Percentiles rank a stretch among this genome's conserved stretches.
These are phyloP conservation scores for Penicillium turbatum DNA, from an alignment of 495 filamentous ascomycete genomes.

Conservation along the genomic window DNA sequence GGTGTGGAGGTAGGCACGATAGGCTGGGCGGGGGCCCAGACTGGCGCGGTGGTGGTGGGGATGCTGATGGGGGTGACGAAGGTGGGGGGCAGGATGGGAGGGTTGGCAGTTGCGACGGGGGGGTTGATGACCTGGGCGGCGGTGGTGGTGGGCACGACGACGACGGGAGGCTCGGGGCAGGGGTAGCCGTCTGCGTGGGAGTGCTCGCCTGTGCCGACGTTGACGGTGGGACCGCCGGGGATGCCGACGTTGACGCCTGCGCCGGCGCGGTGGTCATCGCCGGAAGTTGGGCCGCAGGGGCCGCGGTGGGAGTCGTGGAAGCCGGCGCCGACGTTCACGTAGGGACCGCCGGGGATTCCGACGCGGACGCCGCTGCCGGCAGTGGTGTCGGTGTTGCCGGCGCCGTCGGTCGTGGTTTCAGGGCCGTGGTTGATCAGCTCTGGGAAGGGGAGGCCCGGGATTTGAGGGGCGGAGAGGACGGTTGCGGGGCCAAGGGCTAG, in stretches of 20 bases:
- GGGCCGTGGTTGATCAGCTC: slow-evolving; percentile 11
- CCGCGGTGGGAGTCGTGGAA: slow-evolving; percentile 15
- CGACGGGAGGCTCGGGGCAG: slow-evolving; percentile 18
- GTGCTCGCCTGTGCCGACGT: slow-evolving; percentile 20
- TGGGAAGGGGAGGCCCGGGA: slow-evolving; percentile 13
- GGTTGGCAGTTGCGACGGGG: background rate
- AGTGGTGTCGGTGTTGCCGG: slow-evolving; percentile 26
- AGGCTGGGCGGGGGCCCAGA: slow-evolving; percentile 9
- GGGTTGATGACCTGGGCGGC: background rate
- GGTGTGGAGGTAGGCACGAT: slow-evolving; percentile 16
- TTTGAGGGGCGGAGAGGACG: slow-evolving; percentile 32
- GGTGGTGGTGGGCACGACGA: background rate
- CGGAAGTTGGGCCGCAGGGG: slow-evolving; percentile 19
- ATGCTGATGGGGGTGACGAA: slow-evolving; percentile 20
- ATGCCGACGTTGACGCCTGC: slow-evolving; percentile 25
- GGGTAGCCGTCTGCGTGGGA: slow-evolving; percentile 19
- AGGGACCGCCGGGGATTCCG: slow-evolving; percentile 30
- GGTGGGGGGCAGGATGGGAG: slow-evolving; percentile 11
- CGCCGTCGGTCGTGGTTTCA: slow-evolving; percentile 10
- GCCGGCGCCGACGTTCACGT: slow-evolving; percentile 19
- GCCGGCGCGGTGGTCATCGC: slow-evolving; percentile 18
- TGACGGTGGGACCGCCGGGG: slow-evolving; percentile 29
- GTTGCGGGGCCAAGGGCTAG: slow-evolving; percentile 32
- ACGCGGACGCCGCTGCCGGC: slow-evolving; percentile 26
- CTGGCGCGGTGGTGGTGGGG: slow-evolving; percentile 17